These are phyloP conservation scores for Suhomyces bribrorum DNA, from an alignment of 1,139 yeast species.

Conservation along the genomic window DNA sequence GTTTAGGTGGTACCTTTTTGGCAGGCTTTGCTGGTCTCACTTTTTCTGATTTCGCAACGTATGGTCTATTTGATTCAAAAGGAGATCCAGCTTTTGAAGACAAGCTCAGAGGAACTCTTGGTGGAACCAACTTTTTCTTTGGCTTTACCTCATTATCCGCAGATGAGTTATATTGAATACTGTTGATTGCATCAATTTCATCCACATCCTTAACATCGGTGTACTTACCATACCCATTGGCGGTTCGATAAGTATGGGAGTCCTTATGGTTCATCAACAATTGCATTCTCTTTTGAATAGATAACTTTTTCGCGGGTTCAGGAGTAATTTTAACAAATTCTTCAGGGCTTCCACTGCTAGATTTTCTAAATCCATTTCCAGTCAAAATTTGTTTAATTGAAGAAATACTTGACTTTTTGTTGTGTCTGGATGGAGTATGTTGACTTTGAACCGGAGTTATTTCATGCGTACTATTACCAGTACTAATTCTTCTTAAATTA, in stretches of 20 bases:
- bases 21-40: slow-evolving; percentile 10
- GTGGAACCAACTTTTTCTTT: slow-evolving; percentile 26
- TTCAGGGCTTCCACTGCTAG: slow-evolving; percentile 14
- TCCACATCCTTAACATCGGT: slow-evolving; percentile 49
- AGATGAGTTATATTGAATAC: slow-evolving; percentile 12
- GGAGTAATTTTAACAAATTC: not conserved
- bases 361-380: slow-evolving; percentile 31
- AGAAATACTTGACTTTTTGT: slow-evolving; percentile 43
- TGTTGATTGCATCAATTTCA: slow-evolving; percentile 44
- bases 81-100: slow-evolving; percentile 12
- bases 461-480: slow-evolving; percentile 35
- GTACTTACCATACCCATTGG: slow-evolving; percentile 74
- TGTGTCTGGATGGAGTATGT: slow-evolving; percentile 13
- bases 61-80: not conserved
- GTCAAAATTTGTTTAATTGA: slow-evolving; percentile 47
- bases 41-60: slow-evolving; percentile 3
- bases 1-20: slow-evolving; percentile 60
- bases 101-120: slow-evolving; percentile 34
- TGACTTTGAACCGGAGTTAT: slow-evolving; percentile 22
- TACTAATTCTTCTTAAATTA: slow-evolving; percentile 42
- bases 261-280: slow-evolving; percentile 50
- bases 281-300: slow-evolving; percentile 71
- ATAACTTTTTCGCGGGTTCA: slow-evolving; percentile 30
- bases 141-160: slow-evolving; percentile 8
- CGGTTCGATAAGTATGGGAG: slow-evolving; percentile 55